Base-by-base conservation (phyloP, 1,139 yeast species). In the Hyphopichia wangnamkhiaoensis region DNA sequence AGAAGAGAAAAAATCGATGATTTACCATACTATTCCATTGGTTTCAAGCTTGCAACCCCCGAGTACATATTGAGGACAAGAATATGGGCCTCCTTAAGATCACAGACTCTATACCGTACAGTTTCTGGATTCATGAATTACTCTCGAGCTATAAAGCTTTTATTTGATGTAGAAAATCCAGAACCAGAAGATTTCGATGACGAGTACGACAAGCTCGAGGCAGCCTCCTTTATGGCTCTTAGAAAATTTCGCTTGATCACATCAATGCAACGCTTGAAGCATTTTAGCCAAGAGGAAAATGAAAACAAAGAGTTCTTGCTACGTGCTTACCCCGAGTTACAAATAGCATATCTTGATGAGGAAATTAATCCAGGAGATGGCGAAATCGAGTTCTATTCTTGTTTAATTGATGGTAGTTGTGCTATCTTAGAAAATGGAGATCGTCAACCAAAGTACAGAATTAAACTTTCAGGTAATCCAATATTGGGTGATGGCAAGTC, bases 91-190 rank as follows among this genome's bases (percentile, higher is more conserved):
- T 76, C 82, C 0, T 58, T 78, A 37, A 61, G 82, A 48, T 66
- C 79, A 2, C 83, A 78, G 50, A 78, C 83, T 0, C 58, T 77
- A 17, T 77, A 72, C 46, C 62, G 82, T 37, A 78, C 82, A 1
- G 65, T 78, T 14, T 67, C 80, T 1, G 82, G 82, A 1, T 78
- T 78, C 46, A 76, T 76, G 82, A 76, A 77, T 48, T 77, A 77
- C 48, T 69, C 78, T 7, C 57, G 76, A 15, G 82, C 82, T 0
- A 67, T 77, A 3, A 77, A 76, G 43, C 54, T 76, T 9, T 52
- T 77, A 18, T 70, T 61, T 50, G 75, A 74, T 33, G 65, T 74
- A 13, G 82, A 77, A 44, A 65, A 55, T 37, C 26, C 32, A 13
- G 39, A 39, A 8, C 53, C 56, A 8, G 54, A 52, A 10, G 45